Percentiles rank a stretch among this genome's conserved stretches.
Evolutionary conservation across 768 basidiomycete genomes (phyloP).

Genomic region (Cystoderma amianthinum): DNA sequence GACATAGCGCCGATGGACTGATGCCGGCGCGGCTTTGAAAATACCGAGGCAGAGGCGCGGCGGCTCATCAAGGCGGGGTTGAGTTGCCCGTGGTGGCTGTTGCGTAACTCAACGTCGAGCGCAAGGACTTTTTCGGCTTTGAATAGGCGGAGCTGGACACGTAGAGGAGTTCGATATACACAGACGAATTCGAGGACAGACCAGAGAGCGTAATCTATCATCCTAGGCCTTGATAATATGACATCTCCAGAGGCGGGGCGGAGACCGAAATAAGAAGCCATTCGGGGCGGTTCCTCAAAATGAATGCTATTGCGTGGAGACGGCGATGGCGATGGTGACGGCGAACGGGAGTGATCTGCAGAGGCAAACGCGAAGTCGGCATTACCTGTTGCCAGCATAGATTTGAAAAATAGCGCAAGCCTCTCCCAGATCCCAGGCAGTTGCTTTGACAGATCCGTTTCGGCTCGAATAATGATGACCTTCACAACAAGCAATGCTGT

Average conservation of each 20-base stretch:
- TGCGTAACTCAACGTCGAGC: slow-evolving; percentile 44
- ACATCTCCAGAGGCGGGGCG: slow-evolving; percentile 12
- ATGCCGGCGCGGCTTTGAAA: slow-evolving; percentile 48
- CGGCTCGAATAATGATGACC: slow-evolving; percentile 55
- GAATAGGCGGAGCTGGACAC: slow-evolving; percentile 59
- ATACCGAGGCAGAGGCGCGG: slow-evolving; percentile 43
- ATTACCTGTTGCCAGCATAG: slow-evolving; percentile 49
- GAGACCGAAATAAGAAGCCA: slow-evolving; percentile 15
- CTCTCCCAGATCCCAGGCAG: slow-evolving; percentile 58
- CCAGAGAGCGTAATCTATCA: slow-evolving; percentile 70
- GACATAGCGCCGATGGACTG: slow-evolving; percentile 28
- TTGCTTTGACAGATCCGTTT: slow-evolving; percentile 46
- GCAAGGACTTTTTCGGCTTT: slow-evolving; percentile 55
- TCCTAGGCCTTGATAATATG: slow-evolving; percentile 35
- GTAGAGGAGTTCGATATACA: slow-evolving; percentile 53
- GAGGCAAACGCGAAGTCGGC: slow-evolving; percentile 49
- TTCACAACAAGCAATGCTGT: slow-evolving; percentile 64
- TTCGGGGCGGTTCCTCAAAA: slow-evolving; percentile 21
- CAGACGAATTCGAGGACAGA: slow-evolving; percentile 64
- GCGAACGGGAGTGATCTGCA: slow-evolving; percentile 35
- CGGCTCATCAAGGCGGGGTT: slow-evolving; percentile 22
- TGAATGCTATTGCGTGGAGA: slow-evolving; percentile 43
- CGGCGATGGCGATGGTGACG: slow-evolving; percentile 41
- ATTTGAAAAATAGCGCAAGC: slow-evolving; percentile 46
- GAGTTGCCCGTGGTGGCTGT: slow-evolving; percentile 13